Base-by-base conservation (phyloP, 768 basidiomycete genomes). In the Kwoniella newhampshirensis region DNA sequence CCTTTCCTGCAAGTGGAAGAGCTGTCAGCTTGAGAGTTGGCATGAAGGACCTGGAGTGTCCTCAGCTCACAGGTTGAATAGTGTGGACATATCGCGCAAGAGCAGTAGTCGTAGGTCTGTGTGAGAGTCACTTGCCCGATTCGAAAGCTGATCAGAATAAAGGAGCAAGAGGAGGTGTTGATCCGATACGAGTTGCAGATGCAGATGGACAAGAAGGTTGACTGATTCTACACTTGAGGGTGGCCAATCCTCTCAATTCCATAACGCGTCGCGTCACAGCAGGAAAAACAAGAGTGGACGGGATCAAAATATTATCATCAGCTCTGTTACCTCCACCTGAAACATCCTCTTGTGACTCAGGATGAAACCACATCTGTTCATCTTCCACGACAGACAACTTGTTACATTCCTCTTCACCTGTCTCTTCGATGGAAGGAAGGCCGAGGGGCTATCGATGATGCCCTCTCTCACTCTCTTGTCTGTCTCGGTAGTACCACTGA, bases 51-150 rank as follows among this genome's bases (percentile, higher is more conserved):
- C 30, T 26, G 35, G 28, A 6, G n/a, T 12, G 8, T 26, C 23
- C 42, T 26, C 20, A 49, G 49, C 75, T 71, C 43, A 74, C 75
- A 76, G 49, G 57, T 71, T 73, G 63, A 76, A 76, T 20, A 76
- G 45, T 4, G 72, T 73, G 1, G 75, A 74, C 75, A 76, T 76
- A 13, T 32, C 13, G 32, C 7, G 13, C 32, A 13, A 32, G 32
- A 13, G 6, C 7, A 32, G 7, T 6, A 32, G 7, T 6, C 32
- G 7, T 6, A 32, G 32, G 6, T 32, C 7, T 32, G 13, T 32
- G 32, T 32, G 13, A 32, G 32, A 32, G 13, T 32, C 7, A 32
- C n/a, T n/a, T n/a, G n/a, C n/a, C n/a, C n/a, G n/a, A n/a, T n/a
- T n/a, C n/a, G n/a, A n/a, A n/a, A n/a, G n/a, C n/a, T n/a, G n/a